A percentile compares a stretch with the other conserved stretches of the same genome.
phyloP scores from a whole-genome alignment of 495 filamentous ascomycete genomes.

The Penicillium pancosmium region DNA sequence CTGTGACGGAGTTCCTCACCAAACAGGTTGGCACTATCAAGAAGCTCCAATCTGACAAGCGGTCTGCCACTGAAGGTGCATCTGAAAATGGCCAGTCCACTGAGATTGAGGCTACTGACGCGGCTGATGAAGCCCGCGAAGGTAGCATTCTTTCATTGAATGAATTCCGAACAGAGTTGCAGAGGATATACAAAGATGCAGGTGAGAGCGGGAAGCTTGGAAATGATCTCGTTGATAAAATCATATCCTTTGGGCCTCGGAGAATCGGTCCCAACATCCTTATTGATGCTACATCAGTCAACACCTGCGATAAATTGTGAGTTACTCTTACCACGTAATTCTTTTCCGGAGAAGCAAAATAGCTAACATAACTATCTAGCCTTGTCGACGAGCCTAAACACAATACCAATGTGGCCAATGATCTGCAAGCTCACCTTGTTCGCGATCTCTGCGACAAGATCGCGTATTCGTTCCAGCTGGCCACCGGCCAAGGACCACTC shows the following conservation, averaged over 20 bases:
- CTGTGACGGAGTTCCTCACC: conserved; percentile 81
- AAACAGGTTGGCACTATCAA: conserved; percentile 81
- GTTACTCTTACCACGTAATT: conserved; percentile 22
- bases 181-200: conserved; percentile 65
- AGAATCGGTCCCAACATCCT: conserved; percentile 87
- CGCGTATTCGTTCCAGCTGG: conserved; percentile 88
- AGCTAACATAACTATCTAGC: conserved; percentile 28
- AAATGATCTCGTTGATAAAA: conserved; percentile 75
- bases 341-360: background rate
- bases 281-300: conserved; percentile 76
- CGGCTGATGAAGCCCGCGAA: conserved; percentile 53
- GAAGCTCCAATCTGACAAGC: conserved; percentile 70
- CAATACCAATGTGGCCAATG: conserved; percentile 29
- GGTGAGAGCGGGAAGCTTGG: conserved; percentile 71
- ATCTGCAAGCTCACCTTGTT: conserved; percentile 60
- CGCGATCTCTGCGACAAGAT: conserved; percentile 87
- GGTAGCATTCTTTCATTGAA: conserved; percentile 61
- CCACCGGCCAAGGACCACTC: conserved; percentile 85
- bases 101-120: conserved; percentile 37
- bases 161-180: conserved; percentile 76
- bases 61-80: conserved; percentile 40
- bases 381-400: conserved; percentile 43
- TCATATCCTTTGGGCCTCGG: conserved; percentile 86
- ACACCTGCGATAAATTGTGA: conserved; percentile 76
- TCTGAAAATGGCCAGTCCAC: conserved; percentile 29